Evolutionary conservation across 2,329 filamentous ascomycete genomes (phyloP).

Genomic region (Ambrosiella beaveri): DNA sequence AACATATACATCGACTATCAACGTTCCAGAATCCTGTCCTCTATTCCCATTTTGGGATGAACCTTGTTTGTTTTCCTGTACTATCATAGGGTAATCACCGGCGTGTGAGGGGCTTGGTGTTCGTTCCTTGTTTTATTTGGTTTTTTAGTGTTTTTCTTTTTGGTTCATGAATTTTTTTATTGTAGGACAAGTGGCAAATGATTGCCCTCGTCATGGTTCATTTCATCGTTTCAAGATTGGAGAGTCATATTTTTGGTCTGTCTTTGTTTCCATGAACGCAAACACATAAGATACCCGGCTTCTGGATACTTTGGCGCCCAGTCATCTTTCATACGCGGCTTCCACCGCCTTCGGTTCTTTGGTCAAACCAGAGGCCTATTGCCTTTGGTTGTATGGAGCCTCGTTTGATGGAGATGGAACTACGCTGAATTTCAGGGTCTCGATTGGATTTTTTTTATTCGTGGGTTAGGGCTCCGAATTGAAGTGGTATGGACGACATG

Average conservation of each 20-base stretch:
- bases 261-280: neutral
- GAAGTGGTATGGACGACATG: neutral
- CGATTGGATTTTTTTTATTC: neutral
- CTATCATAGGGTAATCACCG: neutral
- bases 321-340: too few species aligned
- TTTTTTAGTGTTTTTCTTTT: neutral
- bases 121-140: slow-evolving; percentile 1
- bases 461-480: neutral
- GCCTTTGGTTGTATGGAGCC: neutral
- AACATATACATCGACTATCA: slow-evolving; percentile 13
- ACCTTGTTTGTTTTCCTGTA: neutral
- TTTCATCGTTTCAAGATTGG: neutral
- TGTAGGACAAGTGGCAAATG: neutral
- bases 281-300: neutral
- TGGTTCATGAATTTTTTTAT: neutral
- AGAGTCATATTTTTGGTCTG: neutral
- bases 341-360: too few species aligned
- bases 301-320: too few species aligned
- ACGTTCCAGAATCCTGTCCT: neutral
- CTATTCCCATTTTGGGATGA: neutral
- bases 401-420: neutral
- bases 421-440: neutral
- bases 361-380: neutral
- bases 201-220: neutral
- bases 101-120: slow-evolving; percentile 9